phyloP scores from a whole-genome alignment of 2,329 filamentous ascomycete genomes.

The Lasiodiplodia hormozganensis region DNA sequence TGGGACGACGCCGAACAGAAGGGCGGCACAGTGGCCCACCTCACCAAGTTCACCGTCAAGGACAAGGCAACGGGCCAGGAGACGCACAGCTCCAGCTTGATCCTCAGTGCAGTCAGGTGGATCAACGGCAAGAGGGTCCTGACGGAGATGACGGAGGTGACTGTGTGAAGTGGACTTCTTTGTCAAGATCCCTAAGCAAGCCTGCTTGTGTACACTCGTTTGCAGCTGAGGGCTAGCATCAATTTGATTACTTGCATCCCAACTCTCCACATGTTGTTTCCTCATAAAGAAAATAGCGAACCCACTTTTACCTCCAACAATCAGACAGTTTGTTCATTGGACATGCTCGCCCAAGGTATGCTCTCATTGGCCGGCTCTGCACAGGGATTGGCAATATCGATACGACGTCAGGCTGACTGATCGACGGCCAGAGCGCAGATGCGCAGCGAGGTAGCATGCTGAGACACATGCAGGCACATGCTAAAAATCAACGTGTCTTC shows the following conservation, averaged over 20 bases:
- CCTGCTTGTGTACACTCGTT: neutral
- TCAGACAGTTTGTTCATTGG: neutral
- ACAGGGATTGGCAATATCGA: neutral
- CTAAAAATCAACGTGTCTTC: neutral
- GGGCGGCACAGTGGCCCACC: conserved; percentile 25
- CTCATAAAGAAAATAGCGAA: no score
- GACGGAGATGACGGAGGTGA: conserved; percentile 27
- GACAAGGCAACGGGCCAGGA: conserved; percentile 30
- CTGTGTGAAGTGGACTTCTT: neutral
- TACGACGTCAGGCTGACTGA: neutral
- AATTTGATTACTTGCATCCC: no score
- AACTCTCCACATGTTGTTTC: no score
- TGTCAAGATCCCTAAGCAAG: neutral
- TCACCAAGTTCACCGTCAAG: conserved; percentile 19
- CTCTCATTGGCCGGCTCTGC: neutral
- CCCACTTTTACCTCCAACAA: neutral
- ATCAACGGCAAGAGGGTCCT: conserved; percentile 30
- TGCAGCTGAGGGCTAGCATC: no score
- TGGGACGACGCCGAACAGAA: conserved; percentile 29
- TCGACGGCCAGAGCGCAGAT: neutral
- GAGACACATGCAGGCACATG: neutral
- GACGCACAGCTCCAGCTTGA: conserved; percentile 20
- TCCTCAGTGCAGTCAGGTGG: conserved; percentile 29
- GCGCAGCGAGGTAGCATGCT: neutral
- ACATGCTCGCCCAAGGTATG: neutral